Percentiles rank a stretch among this genome's conserved stretches.
phyloP scores from a whole-genome alignment of 345 rosid genomes.

The Rhodamnia rubescens region DNA sequence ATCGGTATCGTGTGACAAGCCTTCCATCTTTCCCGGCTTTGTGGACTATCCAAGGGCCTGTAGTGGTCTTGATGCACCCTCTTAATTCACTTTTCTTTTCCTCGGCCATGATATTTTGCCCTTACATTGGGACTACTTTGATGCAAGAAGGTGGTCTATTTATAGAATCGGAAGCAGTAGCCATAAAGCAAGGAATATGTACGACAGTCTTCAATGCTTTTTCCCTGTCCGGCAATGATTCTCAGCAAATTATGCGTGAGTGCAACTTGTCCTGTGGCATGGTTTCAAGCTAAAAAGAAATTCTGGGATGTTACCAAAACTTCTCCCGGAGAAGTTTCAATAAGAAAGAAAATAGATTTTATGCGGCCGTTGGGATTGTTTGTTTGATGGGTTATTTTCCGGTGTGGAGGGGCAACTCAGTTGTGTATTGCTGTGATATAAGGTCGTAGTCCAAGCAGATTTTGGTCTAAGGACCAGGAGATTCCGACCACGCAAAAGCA shows the following conservation, averaged over 20 bases:
- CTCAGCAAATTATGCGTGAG: background rate
- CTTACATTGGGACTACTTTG: background rate
- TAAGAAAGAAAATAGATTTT: background rate
- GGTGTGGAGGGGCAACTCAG: background rate
- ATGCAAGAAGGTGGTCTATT: background rate
- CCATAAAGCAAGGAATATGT: background rate
- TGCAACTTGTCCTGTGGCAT: background rate
- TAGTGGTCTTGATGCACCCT: slow-evolving; percentile 27
- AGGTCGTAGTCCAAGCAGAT: background rate
- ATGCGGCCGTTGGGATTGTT: background rate
- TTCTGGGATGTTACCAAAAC: background rate
- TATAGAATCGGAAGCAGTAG: background rate
- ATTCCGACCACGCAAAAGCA: background rate
- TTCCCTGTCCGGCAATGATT: background rate
- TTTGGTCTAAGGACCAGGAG: background rate
- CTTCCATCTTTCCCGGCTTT: slow-evolving; percentile 17
- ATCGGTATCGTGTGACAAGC: slow-evolving; percentile 8
- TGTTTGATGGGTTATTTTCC: background rate
- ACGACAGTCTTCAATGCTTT: background rate
- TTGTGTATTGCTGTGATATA: background rate
- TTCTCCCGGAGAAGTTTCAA: background rate
- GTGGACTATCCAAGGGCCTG: slow-evolving; percentile 33
- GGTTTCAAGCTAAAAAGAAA: background rate
- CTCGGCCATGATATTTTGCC: background rate
- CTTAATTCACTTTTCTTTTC: background rate